Evolutionary conservation across 2,329 filamentous ascomycete genomes (phyloP).

Genomic region (Claviceps humidiphila): DNA sequence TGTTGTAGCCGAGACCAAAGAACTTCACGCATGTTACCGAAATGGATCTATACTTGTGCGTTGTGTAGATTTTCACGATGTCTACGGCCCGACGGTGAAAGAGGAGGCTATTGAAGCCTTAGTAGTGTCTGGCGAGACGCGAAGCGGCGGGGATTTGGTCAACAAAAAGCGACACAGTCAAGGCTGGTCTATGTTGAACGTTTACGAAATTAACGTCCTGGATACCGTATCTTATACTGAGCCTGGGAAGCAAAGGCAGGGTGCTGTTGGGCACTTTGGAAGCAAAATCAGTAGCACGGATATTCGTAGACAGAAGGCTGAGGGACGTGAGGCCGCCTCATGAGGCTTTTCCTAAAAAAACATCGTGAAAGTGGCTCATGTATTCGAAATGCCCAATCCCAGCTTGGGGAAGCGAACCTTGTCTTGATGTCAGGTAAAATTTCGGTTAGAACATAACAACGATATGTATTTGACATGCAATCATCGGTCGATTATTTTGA

Average conservation of each 20-base stretch:
- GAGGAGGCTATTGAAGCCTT: conserved; percentile 66
- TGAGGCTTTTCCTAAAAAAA: background rate
- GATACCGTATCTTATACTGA: conserved; percentile 41
- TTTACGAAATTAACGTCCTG: conserved; percentile 84
- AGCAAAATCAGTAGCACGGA: conserved; percentile 87
- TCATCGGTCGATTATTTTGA: too few relatives aligned
- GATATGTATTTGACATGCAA: too few relatives aligned
- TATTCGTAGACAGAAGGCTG: conserved; percentile 41
- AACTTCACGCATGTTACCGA: conserved; percentile 38
- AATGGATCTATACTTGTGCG: conserved; percentile 51
- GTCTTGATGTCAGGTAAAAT: too few relatives aligned
- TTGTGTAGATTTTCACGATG: conserved; percentile 75
- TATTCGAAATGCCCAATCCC: too few relatives aligned
- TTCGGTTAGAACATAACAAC: too few relatives aligned
- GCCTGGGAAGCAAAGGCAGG: conserved; percentile 22
- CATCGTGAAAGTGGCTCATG: background rate
- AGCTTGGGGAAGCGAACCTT: background rate
- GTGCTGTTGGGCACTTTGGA: conserved; percentile 46
- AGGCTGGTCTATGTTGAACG: conserved; percentile 61
- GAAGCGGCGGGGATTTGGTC: conserved; percentile 68
- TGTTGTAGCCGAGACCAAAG: conserved; percentile 7
- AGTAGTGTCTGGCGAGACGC: conserved; percentile 79
- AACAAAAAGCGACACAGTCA: conserved; percentile 69
- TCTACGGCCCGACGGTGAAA: conserved; percentile 82
- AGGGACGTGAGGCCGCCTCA: background rate